Percentiles rank a stretch among this genome's conserved stretches.
phyloP scores from a whole-genome alignment of 352 stramenopile species.

The Phytophthora aleatoria region DNA sequence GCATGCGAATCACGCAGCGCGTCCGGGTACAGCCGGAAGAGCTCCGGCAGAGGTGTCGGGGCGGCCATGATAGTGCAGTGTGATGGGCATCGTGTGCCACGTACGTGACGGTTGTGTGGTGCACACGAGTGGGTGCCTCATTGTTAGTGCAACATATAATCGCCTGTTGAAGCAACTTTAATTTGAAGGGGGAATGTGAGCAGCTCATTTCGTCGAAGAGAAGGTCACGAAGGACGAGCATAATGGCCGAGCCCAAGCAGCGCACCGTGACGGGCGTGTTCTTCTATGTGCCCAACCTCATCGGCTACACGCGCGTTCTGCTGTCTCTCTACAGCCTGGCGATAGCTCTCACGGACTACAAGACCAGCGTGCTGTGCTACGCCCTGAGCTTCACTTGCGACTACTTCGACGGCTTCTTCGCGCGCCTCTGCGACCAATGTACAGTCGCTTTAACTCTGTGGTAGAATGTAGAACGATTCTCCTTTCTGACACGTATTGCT shows the following conservation, averaged over 20 bases:
- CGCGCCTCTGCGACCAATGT: slow-evolving; percentile 96
- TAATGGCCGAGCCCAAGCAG: slow-evolving; percentile 34
- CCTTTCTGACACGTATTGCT: background rate
- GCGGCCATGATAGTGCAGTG: background rate
- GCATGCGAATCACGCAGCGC: slow-evolving; percentile 49
- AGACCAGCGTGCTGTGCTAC: slow-evolving; percentile 90
- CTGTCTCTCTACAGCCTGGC: slow-evolving; percentile 88
- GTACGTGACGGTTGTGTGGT: slow-evolving; percentile 6
- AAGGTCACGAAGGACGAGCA: background rate
- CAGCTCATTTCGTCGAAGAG: slow-evolving; percentile 3
- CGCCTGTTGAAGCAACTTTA: background rate
- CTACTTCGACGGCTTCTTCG: slow-evolving; percentile 98
- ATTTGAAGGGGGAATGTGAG: background rate
- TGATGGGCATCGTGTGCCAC: slow-evolving; percentile 10
- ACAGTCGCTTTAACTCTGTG: slow-evolving; percentile 5
- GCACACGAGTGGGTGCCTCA: slow-evolving; percentile 2
- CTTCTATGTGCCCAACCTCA: slow-evolving; percentile 97
- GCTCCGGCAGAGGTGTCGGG: slow-evolving; percentile 25
- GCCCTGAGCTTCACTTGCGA: slow-evolving; percentile 96
- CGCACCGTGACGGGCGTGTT: slow-evolving; percentile 82
- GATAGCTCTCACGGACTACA: slow-evolving; percentile 77
- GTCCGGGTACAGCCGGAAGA: slow-evolving; percentile 54
- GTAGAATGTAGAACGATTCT: background rate
- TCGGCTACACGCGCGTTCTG: slow-evolving; percentile 93
- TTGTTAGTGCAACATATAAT: background rate